Base-by-base conservation (phyloP, 1,284 basidiomycete species). In the Butyriboletus appendiculatus region DNA sequence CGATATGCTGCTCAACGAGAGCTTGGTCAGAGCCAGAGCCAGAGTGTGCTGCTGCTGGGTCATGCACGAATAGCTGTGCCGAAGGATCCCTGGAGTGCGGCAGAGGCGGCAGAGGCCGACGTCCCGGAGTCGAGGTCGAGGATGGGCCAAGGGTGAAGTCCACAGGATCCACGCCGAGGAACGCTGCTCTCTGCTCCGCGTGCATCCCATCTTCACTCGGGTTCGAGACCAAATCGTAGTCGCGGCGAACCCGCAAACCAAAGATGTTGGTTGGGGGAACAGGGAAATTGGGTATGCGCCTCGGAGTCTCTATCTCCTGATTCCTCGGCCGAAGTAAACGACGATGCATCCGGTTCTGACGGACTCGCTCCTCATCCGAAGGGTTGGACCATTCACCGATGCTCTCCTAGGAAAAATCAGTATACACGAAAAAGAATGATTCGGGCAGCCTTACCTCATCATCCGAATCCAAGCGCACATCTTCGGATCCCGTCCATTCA, bases 361-460 rank as follows among this genome's bases (percentile, higher is more conserved):
- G 81, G 3, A 86, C 90, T 34, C 85, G 79, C 66, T 92, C 90
- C 70, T 92, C 90, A 62, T 92, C 90, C 14, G 90, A 92, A 18
- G 90, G 90, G 64, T 92, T 92, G n/a, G 90, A 92, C 81, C 82
- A 92, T 74, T 92, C 90, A 30, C 88, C 90, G 48, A 90, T 86
- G 61, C 88, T 91, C 85, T 89, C 74, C 69, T 72, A 39, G n/a
- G 5, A 57, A 49, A 45, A 49, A 48, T 61, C 15, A 63, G 53
- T 41, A 52, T 38, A 22, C 24, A 33, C 16, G 26, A 33, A 49
- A 53, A 49, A 42, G 20, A 30, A 52, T 45, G 50, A 48, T 39
- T 30, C 15, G 28, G 10, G 58, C 76, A 58, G 14, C 44, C 44
- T 42, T 62, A 88, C 88, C 77, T 81, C 84, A 59, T 88, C 84